Base-by-base conservation (phyloP, 2,329 filamentous ascomycete genomes). In the Plenodomus tracheiphilus region DNA sequence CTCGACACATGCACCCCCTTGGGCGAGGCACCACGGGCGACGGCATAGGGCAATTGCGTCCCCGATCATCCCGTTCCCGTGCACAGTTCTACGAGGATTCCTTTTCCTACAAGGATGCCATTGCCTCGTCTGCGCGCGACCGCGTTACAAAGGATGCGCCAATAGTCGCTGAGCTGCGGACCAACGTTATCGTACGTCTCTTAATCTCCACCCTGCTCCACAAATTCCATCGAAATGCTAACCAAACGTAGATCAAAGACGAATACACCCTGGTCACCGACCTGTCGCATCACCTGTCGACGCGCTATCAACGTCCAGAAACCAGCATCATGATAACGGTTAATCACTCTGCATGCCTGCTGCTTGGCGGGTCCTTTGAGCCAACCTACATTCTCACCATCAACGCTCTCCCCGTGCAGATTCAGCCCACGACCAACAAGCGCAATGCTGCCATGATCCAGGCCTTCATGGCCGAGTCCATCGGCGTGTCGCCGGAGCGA, bases 381-480 rank as follows among this genome's bases (percentile, higher is more conserved):
- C 87, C 89, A 3, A 88, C 89, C 17, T 97, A 96, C 66, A 81
- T 86, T 51, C 77, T 96, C 64, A 87, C 84, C 28, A 82, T 96
- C 50, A 86, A 82, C 30, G 85, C 89, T 0, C 77, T 94, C 9
- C 80, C 87, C 1, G 79, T 79, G 10, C 81, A 89, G 56, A 75
- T 94, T 48, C 85, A 86, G 52, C 83, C 88, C 0, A 81, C 85
- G 3, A 89, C 84, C 43, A 96, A 96, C 74, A 88, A 88, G 68
- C 84, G 90, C 54, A 94, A 93, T 69, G 85, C 89, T 1, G 79
- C 81, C n/a, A 74, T 95, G 16, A 81, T 95, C 3, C 89, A 94
- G 66, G 79, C 78, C n/a, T 86, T 88, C 68, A 81, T 96, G 70
- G 79, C 85, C 13, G 86, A 90, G 19, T 79, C 85, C 0, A 77